A percentile compares a stretch with the other conserved stretches of the same genome.
These are phyloP conservation scores for Candolleomyces efflorescens DNA, from an alignment of 768 basidiomycete genomes.

Conservation along the genomic window DNA sequence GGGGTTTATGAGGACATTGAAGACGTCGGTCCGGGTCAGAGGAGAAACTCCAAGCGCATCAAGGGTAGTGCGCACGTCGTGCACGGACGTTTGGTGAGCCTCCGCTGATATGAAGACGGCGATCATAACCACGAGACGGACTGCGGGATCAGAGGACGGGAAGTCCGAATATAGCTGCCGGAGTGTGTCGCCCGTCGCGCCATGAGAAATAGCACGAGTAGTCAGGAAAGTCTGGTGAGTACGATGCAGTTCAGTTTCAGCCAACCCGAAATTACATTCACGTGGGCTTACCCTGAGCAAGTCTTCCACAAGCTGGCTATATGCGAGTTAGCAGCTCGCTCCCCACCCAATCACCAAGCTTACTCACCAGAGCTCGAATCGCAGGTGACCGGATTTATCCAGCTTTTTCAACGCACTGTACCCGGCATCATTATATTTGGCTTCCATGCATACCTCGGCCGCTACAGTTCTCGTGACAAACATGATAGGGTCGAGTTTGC, in stretches of 20 bases:
- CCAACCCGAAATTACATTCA: neutral
- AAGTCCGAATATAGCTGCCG: conserved; percentile 65
- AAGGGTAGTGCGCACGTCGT: conserved; percentile 43
- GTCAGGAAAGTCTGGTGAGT: conserved; percentile 57
- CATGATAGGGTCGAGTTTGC: conserved; percentile 73
- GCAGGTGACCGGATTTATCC: conserved; percentile 58
- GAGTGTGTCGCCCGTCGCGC: conserved; percentile 46
- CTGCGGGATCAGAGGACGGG: conserved; percentile 53
- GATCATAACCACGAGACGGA: conserved; percentile 72
- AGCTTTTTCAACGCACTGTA: conserved; percentile 66
- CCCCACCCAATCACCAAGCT: neutral
- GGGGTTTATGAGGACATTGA: conserved; percentile 61
- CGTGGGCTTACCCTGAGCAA: conserved; percentile 52
- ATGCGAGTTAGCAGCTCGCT: conserved; percentile 10
- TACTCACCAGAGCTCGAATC: conserved; percentile 64
- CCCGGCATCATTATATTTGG: conserved; percentile 63
- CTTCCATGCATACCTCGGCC: conserved; percentile 80
- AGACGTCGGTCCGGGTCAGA: conserved; percentile 53
- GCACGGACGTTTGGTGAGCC: conserved; percentile 24
- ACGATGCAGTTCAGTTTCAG: neutral
- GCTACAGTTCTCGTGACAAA: conserved; percentile 82
- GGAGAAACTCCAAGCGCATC: conserved; percentile 53
- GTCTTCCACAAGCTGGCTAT: conserved; percentile 52
- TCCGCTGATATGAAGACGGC: conserved; percentile 51
- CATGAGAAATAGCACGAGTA: conserved; percentile 58